Evolutionary conservation across 441 rosid species (phyloP).

Genomic region (Erysimum pusillum): DNA sequence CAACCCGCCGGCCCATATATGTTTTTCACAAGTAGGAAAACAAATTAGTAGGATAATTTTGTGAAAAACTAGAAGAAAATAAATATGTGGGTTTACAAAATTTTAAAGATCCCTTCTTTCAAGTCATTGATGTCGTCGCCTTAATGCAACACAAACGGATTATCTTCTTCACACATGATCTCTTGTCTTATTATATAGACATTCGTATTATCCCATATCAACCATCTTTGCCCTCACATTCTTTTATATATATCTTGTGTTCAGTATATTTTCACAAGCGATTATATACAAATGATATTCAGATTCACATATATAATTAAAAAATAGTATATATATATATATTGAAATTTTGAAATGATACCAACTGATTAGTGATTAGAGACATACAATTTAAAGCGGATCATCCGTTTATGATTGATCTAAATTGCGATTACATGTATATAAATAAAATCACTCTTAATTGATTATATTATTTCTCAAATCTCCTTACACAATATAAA

Average conservation of each 20-base stretch:
- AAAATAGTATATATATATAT: too few species aligned
- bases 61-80: neutral
- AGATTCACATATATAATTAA: slow-evolving; percentile 2
- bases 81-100: slow-evolving; percentile 35
- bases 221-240: slow-evolving; percentile 28
- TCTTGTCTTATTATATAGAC: slow-evolving; percentile 35
- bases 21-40: neutral
- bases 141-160: slow-evolving; percentile 44
- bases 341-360: neutral
- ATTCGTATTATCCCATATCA: slow-evolving; percentile 31
- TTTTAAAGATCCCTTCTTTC: slow-evolving; percentile 17
- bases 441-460: neutral
- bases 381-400: neutral
- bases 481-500: slow-evolving; percentile 36
- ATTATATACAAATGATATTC: neutral
- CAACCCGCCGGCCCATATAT: slow-evolving; percentile 10
- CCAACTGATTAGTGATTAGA: neutral
- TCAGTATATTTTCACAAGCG: slow-evolving; percentile 11
- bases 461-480: slow-evolving; percentile 37
- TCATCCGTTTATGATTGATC: slow-evolving; percentile 9
- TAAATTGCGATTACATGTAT: neutral
- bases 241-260: slow-evolving; percentile 35
- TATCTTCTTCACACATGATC: slow-evolving; percentile 43
- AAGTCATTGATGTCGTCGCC: slow-evolving; percentile 35
- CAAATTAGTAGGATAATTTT: neutral